Base-by-base conservation (phyloP, 2,329 filamentous ascomycete species). In the Sclerotinia trifoliorum region DNA sequence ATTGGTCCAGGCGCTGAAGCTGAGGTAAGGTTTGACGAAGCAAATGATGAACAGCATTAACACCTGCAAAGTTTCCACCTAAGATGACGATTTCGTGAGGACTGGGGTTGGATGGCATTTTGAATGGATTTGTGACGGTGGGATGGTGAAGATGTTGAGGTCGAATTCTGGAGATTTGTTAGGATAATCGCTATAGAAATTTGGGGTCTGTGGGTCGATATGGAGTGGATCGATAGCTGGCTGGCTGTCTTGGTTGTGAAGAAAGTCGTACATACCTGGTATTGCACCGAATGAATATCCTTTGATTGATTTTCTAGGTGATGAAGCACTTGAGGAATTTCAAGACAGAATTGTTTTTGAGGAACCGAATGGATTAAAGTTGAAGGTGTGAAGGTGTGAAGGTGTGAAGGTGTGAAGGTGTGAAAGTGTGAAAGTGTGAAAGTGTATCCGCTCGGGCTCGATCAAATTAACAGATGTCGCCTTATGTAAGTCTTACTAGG, bases 21-120 rank as follows among this genome's bases (percentile, higher is more conserved):
- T 77, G 70, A 1, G 84, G 82, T n/a, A 85, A 62, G 29, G 79
- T 78, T 75, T 86, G 82, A 69, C 81, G 81, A 57, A 84, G 80
- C 32, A 84, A 76, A 71, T 84, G 83, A 69, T 87, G 84, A 3
- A 84, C 83, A 3, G 77, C 78, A 17, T 80, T 81, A 3, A 85
- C 69, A 46, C 84, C 84, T 13, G 76, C 83, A 68, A 83, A 85
- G 17, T 83, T 84, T 21, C 80, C 83, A 44, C 85, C 85, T 2
- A 86, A 74, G 42, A 87, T 78, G 68, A 86, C 75, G 67, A 85
- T 82, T n/a, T 67, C 21, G 15, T 67, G 65, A n/a, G 24, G 15
- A 46, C 15, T 46, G 49, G 51, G 29, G 32, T 54, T 32, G 56
- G 65, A 67, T 4, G 65, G 52, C 64, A 66, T 67, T 26, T 19